Conservation (phyloP, 2,329 filamentous ascomycete genomes). For the Leptodontidium sp. region DNA sequence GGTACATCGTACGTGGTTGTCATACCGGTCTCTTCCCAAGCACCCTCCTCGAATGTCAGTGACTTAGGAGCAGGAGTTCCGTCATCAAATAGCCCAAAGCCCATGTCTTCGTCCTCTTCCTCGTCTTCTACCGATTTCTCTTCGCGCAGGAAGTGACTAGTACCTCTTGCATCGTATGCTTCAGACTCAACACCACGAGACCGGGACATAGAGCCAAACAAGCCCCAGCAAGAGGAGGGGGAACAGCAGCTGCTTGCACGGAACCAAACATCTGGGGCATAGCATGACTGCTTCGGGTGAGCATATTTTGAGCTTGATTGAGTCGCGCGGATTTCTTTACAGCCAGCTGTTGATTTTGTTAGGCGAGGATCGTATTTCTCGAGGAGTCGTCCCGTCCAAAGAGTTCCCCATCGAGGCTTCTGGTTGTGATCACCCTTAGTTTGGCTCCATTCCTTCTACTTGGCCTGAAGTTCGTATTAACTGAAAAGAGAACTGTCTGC, state of each 20-base stretch:
- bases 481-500: slow-evolving; percentile 38
- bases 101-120: slow-evolving; percentile 32
- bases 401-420: slow-evolving; percentile 47
- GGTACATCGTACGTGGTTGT: slow-evolving; percentile 67
- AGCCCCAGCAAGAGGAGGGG: background rate
- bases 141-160: background rate
- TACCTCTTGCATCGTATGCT: background rate
- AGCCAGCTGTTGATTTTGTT: too few species aligned
- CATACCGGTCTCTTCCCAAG: slow-evolving; percentile 65
- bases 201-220: background rate
- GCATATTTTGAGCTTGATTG: background rate
- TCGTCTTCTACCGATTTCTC: background rate
- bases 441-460: slow-evolving; percentile 42
- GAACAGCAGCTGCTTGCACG: background rate
- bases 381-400: slow-evolving; percentile 45
- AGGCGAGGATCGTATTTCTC: too few species aligned
- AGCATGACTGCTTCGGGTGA: background rate
- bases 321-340: too few species aligned
- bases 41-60: slow-evolving; percentile 59
- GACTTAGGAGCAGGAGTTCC: slow-evolving; percentile 24
- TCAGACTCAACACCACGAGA: background rate
- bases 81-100: slow-evolving; percentile 30
- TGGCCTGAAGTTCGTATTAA: slow-evolving; percentile 48
- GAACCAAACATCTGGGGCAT: slow-evolving; percentile 5
- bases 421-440: slow-evolving; percentile 32